These are phyloP conservation scores for Aspergillus hortae DNA, from an alignment of 2,329 filamentous ascomycete species.

Conservation along the genomic window DNA sequence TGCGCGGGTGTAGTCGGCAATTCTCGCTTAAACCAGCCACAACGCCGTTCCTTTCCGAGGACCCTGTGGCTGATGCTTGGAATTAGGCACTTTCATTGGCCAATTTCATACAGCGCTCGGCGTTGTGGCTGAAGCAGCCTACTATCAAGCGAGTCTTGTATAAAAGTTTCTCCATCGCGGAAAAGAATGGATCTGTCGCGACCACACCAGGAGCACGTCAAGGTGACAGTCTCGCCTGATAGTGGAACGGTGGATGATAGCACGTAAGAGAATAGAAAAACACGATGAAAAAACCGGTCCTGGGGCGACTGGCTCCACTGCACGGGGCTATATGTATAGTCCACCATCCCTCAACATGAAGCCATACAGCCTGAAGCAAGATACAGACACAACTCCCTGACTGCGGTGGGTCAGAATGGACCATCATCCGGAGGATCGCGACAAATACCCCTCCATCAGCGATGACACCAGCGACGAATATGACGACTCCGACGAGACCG, in stretches of 20 bases:
- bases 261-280: slow-evolving; percentile 1
- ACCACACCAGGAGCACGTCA: not conserved
- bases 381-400: not conserved
- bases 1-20: not conserved
- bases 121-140: not conserved
- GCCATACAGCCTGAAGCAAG: not conserved
- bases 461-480: slow-evolving; percentile 8
- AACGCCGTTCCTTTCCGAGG: not conserved
- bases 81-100: not conserved
- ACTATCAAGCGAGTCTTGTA: not conserved
- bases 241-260: not conserved
- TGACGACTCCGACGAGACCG: slow-evolving; percentile 9
- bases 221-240: slow-evolving; percentile 1
- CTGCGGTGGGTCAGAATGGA: not conserved
- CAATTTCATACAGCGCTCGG: not conserved
- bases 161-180: slow-evolving; percentile 9
- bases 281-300: not conserved
- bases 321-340: not conserved
- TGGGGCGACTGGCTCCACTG: not conserved
- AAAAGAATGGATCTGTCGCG: slow-evolving; percentile 14
- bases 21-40: not conserved
- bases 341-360: not conserved
- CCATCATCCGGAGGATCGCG: not conserved
- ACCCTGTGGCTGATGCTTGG: not conserved
- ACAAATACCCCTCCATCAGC: not conserved